phyloP scores from a whole-genome alignment of 2,329 filamentous ascomycete genomes.

The Fusarium secorum region DNA sequence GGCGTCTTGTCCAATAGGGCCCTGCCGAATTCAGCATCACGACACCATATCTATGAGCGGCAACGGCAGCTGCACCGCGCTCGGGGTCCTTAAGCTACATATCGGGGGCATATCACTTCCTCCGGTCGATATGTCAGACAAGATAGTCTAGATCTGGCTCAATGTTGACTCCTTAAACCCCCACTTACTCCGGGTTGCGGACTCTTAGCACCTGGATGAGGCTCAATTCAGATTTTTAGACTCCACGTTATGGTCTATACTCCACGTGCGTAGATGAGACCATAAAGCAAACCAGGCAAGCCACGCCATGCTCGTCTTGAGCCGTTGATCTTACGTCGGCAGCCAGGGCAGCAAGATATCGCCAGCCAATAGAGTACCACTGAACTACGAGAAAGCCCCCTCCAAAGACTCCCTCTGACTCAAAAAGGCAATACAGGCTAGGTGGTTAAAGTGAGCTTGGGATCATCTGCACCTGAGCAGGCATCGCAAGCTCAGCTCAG shows the following conservation, averaged over 20 bases:
- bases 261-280: slow-evolving; percentile 2
- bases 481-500: slow-evolving; percentile 10
- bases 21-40: slow-evolving; percentile 4
- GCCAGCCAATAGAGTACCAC: neutral
- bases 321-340: neutral
- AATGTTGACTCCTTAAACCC: slow-evolving; percentile 5
- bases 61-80: slow-evolving; percentile 11
- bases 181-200: slow-evolving; percentile 27
- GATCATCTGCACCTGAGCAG: neutral
- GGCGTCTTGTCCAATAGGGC: slow-evolving; percentile 20
- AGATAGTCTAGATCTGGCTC: slow-evolving; percentile 7
- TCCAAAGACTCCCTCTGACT: neutral
- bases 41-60: slow-evolving; percentile 1
- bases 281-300: neutral
- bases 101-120: slow-evolving; percentile 14
- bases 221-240: slow-evolving; percentile 9
- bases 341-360: neutral
- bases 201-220: slow-evolving; percentile 12
- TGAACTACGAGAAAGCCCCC: neutral
- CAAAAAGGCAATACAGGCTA: neutral
- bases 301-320: neutral
- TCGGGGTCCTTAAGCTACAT: slow-evolving; percentile 9
- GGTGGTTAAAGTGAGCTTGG: neutral
- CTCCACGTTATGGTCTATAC: slow-evolving; percentile 1
- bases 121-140: slow-evolving; percentile 15